Percentiles rank a stretch among this genome's conserved stretches.
phyloP scores from a whole-genome alignment of 176 grass and related monocot genomes.

The Otatea glauca region DNA sequence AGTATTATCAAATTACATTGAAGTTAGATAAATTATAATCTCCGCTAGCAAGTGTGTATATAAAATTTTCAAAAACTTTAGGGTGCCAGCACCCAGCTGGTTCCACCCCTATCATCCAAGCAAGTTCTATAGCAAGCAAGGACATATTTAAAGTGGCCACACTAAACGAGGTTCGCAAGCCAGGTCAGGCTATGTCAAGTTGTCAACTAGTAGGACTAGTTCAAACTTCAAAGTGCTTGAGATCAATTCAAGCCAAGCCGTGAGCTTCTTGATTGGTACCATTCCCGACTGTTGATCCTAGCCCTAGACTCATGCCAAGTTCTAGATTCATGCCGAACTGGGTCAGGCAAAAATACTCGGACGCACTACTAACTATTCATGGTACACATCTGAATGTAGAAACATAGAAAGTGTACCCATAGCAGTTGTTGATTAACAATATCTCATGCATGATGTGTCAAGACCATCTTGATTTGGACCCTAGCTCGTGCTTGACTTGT shows the following conservation, averaged over 20 bases:
- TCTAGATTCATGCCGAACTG: background rate
- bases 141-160: background rate
- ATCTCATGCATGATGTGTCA: background rate
- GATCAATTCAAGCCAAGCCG: background rate
- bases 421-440: background rate
- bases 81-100: too few species aligned
- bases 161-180: background rate
- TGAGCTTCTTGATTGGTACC: background rate
- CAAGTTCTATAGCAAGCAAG: too few species aligned
- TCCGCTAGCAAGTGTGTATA: too few species aligned
- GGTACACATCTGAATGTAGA: background rate
- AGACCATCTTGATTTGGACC: background rate
- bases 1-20: too few species aligned
- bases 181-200: background rate
- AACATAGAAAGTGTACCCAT: background rate
- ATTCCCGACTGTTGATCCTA: background rate
- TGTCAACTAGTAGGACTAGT: background rate
- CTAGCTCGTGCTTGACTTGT: slow-evolving; percentile 12
- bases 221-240: slow-evolving; percentile 21
- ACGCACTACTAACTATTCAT: background rate
- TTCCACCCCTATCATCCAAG: too few species aligned
- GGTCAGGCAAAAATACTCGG: background rate
- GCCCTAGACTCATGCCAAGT: background rate
- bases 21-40: too few species aligned
- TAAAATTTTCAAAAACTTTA: too few species aligned